These are phyloP conservation scores for Alternaria ventricosa DNA, from an alignment of 2,329 filamentous ascomycete genomes.

Conservation along the genomic window DNA sequence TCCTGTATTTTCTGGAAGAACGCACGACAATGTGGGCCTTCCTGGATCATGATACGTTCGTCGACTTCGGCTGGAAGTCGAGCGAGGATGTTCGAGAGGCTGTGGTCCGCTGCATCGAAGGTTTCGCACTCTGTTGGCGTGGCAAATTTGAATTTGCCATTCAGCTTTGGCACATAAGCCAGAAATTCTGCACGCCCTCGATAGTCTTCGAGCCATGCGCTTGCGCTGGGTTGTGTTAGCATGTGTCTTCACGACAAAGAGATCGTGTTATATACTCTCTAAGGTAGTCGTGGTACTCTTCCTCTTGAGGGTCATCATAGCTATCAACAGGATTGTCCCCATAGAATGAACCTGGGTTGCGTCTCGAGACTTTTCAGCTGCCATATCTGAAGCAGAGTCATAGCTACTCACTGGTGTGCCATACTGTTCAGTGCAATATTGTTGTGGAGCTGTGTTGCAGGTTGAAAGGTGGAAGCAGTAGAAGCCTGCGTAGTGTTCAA, in stretches of 20 bases:
- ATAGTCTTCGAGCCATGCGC: not conserved
- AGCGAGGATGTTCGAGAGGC: not conserved
- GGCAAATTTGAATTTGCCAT: not conserved
- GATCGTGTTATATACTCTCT: not conserved
- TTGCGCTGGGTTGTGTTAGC: not conserved
- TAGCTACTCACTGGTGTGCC: not conserved
- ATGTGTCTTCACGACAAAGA: not conserved
- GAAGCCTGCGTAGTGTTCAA: not conserved
- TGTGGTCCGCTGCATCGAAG: not conserved
- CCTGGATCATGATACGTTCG: not conserved
- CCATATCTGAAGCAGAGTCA: too few relatives aligned
- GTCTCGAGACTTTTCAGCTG: not conserved
- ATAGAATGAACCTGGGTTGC: not conserved
- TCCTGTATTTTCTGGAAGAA: not conserved
- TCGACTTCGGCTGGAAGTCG: not conserved
- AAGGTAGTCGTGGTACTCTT: not conserved
- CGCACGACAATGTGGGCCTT: not conserved
- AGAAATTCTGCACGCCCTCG: not conserved
- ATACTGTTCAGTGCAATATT: not conserved
- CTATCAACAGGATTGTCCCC: not conserved
- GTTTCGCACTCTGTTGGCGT: not conserved
- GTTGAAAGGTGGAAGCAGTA: not conserved
- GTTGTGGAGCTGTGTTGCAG: not conserved
- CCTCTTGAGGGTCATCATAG: not conserved
- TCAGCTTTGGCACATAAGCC: not conserved